Base-by-base conservation (phyloP, 495 filamentous ascomycete species). In the Aspergillus sclerotiicarbonarius region DNA sequence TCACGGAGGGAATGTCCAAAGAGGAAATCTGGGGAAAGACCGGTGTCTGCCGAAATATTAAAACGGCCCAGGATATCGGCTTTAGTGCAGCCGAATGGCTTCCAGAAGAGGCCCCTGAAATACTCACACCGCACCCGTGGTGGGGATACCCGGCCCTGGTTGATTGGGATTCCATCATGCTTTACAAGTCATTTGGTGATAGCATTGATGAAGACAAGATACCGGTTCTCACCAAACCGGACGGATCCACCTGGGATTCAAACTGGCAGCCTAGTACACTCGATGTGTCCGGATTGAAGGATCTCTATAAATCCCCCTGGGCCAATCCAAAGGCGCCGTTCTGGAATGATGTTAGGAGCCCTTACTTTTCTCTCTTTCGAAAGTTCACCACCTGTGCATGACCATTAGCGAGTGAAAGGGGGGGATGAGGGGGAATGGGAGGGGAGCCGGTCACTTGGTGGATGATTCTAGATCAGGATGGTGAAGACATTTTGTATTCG, bases 131-230 rank as follows among this genome's bases (percentile, higher is more conserved):
- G n/a, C 1, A 16, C 18, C 30, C n/a, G 16, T 33, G 3, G 10
- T 21, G 10, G 16, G 18, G 33, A 21, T 8, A 29, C 33, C 32
- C 43, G 5, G 21, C 9, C 1, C 15, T 46, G 9, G 47, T 56
- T 0, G 53, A 60, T 46, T 60, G 58, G 58, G 4, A 35, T 8
- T 60, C 53, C 3, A 16, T 54, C 8, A 60, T 56, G 58, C 47
- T 56, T 4, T 60, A 56, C 21, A 0, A 0, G 1, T 52, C 58
- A 16, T 8, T 3, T 32, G 46, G 8, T 49, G 46, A 8, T 3
- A n/a, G 37, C 12, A 15, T 15, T 37, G 18, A 4, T 25, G 21
- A 47, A 5, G 19, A 25, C 1, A 8, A 21, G 6, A 8, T 8
- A 4, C 7, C 7, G 9, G 19, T 48, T 12, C 18, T 49, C 4